Evolutionary conservation across 768 basidiomycete genomes (phyloP), one percentile per base, ranked within the genome.

Genomic region (Russula emetica): DNA sequence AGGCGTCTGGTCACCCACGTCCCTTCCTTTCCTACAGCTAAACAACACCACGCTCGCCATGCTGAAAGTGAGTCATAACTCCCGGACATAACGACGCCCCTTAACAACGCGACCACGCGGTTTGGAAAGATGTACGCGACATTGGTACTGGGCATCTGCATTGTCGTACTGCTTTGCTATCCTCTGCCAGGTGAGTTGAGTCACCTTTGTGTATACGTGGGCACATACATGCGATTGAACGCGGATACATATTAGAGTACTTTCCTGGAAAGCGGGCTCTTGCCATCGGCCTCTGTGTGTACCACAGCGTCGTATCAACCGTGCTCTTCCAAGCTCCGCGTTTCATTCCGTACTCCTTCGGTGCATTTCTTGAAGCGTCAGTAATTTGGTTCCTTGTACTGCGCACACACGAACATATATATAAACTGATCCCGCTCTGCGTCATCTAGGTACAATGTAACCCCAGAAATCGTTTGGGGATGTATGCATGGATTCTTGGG

Each of bases 181-280:
- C 72, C 80, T 5, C 80, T 94, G 14, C 92, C 91, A 69, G 90
- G 90, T 86, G 51, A 42, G 82, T 77, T 32, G n/a, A n/a, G 11
- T 6, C 14, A 5, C 8, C 7, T 44, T 52, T 36, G 26, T 53
- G 7, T 13, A 24, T 54, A 55, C 42, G 34, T 58, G 62, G 34
- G 34, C 10, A 14, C 44, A 5, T 42, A 36, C 49, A 9, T 9
- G 32, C 2, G 20, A 44, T 13, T 20, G 10, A 36, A 30, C 16
- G 3, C 20, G 24, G 20, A 51, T 30, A 51, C 36, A 0, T 50
- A 14, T 22, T 66, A 90, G 91, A 93, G 69, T 92, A 89, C 73
- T 76, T 93, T 3, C 92, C 91, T 0, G 90, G 90, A 13, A 94
- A 94, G 76, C 84, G 92, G 18, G 92, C 89, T 0, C 74, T 93